Conservation (phyloP, 768 basidiomycete species). For the Collybia sp. region DNA sequence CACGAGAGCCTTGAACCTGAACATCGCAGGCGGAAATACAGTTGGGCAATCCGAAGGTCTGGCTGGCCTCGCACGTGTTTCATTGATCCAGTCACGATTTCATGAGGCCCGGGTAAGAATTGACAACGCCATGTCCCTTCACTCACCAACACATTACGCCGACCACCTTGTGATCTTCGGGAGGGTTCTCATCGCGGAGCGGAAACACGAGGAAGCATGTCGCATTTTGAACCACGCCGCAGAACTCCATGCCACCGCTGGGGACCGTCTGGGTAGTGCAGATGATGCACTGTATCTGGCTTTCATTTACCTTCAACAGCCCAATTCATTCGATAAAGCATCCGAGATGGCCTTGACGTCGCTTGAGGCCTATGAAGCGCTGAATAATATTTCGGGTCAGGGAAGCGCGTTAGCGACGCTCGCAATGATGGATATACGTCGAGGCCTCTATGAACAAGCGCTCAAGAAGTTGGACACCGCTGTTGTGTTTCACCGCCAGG, state of each 20-base stretch:
- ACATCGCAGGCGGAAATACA: constrained; percentile 10
- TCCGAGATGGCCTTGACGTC: background rate
- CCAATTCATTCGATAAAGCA: background rate
- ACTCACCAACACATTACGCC: constrained; percentile 15
- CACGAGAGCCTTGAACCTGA: constrained; percentile 10
- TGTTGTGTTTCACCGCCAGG: constrained; percentile 3
- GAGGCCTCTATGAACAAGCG: background rate
- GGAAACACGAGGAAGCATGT: constrained; percentile 12
- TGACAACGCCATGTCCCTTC: constrained; percentile 16
- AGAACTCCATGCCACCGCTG: constrained; percentile 10
- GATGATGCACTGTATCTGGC: constrained; percentile 14
- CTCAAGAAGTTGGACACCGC: background rate
- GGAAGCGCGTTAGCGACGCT: constrained; percentile 1
- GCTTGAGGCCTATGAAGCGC: background rate
- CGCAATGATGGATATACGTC: constrained; percentile 4
- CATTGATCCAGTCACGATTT: constrained; percentile 20
- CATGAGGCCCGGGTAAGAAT: constrained; percentile 14
- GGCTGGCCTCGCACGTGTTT: constrained; percentile 14
- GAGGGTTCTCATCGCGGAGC: constrained; percentile 14
- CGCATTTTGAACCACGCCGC: constrained; percentile 7
- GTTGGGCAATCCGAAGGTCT: constrained; percentile 18
- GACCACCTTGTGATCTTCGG: constrained; percentile 20
- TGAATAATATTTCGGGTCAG: background rate
- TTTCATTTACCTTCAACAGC: constrained; percentile 9
- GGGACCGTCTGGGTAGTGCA: constrained; percentile 12